Conservation (phyloP, 1,284 basidiomycete species). For the Amylostereum areolatum region DNA sequence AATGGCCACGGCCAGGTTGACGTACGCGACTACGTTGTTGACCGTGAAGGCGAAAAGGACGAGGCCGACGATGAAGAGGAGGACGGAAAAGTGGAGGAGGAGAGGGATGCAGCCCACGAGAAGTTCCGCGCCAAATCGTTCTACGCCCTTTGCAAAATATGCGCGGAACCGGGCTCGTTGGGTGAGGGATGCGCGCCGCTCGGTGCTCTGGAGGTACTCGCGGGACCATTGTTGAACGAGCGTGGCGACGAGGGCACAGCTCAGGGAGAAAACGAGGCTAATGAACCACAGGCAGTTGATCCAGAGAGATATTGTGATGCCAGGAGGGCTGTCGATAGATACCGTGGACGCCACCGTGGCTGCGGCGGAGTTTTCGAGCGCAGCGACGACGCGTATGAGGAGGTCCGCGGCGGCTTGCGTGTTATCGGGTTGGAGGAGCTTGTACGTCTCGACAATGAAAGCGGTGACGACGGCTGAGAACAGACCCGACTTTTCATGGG, state of each 20-base stretch:
- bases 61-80: not conserved
- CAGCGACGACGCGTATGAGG: too few relatives aligned
- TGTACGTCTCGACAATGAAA: too few relatives aligned
- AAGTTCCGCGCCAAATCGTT: too few relatives aligned
- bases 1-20: not conserved
- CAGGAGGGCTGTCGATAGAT: not conserved
- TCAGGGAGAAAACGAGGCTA: conserved; percentile 3
- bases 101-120: not conserved
- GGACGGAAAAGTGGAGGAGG: conserved; percentile 3
- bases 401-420: too few relatives aligned
- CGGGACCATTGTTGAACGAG: too few relatives aligned
- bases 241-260: conserved; percentile 2
- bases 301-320: not conserved
- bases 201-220: not conserved
- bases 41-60: not conserved
- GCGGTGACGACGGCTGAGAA: conserved; percentile 2
- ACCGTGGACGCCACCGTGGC: too few relatives aligned
- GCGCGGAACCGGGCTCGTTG: conserved; percentile 1
- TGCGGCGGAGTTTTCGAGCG: too few relatives aligned
- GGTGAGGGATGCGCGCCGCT: not conserved
- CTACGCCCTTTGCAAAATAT: not conserved
- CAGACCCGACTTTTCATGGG: not conserved
- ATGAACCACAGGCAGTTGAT: conserved; percentile 5
- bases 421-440: too few relatives aligned
- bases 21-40: not conserved